Conservation (phyloP, 495 filamentous ascomycete genomes). For the Hypoxylon perforatum region DNA sequence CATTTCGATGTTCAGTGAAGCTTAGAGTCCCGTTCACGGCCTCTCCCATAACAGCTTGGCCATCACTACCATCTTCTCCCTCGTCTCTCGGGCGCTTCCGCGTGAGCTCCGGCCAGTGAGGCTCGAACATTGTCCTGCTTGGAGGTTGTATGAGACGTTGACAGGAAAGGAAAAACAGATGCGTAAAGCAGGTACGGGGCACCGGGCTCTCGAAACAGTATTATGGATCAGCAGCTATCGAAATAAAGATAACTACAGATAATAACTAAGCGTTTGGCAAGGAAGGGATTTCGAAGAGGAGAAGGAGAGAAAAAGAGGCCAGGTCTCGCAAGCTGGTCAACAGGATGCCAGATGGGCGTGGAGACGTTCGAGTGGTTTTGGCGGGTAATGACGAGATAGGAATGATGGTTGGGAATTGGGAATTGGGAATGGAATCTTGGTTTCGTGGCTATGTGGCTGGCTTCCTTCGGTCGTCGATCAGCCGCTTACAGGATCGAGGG, state of each 20-base stretch:
- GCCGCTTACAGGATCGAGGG: slow-evolving; percentile 14
- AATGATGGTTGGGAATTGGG: slow-evolving; percentile 18
- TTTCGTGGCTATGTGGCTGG: slow-evolving; percentile 9
- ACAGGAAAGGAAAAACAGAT: not conserved
- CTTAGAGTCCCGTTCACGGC: slow-evolving; percentile 45
- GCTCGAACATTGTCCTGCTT: slow-evolving; percentile 34
- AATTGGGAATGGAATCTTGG: slow-evolving; percentile 27
- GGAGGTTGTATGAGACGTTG: not conserved
- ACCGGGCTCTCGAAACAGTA: not conserved
- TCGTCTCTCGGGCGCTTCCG: slow-evolving; percentile 43
- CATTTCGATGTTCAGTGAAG: slow-evolving; percentile 61
- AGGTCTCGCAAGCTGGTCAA: not conserved
- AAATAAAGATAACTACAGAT: not conserved
- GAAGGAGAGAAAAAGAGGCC: not conserved
- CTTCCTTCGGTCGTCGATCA: slow-evolving; percentile 29
- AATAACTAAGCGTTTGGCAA: not conserved
- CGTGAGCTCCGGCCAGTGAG: slow-evolving; percentile 37
- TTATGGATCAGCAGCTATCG: not conserved
- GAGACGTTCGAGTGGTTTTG: slow-evolving; percentile 3
- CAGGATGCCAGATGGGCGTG: not conserved
- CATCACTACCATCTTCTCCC: slow-evolving; percentile 25
- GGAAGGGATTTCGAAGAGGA: not conserved
- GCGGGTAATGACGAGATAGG: slow-evolving; percentile 27
- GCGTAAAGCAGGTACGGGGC: not conserved
- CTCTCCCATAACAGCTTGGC: slow-evolving; percentile 17